A percentile compares a stretch with the other conserved stretches of the same genome.
These are phyloP conservation scores for Macrolepiota albuminosa DNA, from an alignment of 768 basidiomycete genomes.

Conservation along the genomic window DNA sequence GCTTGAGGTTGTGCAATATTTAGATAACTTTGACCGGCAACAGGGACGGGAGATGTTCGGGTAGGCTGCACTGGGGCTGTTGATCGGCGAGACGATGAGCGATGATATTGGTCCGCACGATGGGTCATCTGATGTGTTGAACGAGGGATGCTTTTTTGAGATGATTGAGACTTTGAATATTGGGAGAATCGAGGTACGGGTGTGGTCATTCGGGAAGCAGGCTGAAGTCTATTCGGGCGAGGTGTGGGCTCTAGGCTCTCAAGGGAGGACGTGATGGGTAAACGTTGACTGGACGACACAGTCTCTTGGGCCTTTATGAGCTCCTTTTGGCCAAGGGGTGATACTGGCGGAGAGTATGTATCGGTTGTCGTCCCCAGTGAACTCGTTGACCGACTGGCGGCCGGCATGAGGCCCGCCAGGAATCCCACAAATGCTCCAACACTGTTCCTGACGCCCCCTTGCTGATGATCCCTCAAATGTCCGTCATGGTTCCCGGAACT, in stretches of 20 bases:
- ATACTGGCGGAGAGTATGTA: conserved; percentile 26
- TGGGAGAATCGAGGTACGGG: conserved; percentile 7
- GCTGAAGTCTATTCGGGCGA: conserved; percentile 12
- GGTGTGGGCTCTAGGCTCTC: conserved; percentile 28
- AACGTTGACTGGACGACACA: conserved; percentile 19
- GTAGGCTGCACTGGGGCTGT: conserved; percentile 4
- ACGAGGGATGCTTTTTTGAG: conserved; percentile 7
- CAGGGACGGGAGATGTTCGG: conserved; percentile 20
- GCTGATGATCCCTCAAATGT: conserved; percentile 17
- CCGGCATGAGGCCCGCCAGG: conserved; percentile 55
- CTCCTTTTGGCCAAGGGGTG: conserved; percentile 24
- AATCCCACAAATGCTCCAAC: conserved; percentile 67
- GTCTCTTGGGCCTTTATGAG: conserved; percentile 12
- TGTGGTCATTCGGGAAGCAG: conserved; percentile 11
- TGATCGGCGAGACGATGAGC: conserved; percentile 9
- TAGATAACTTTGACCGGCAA: conserved; percentile 21
- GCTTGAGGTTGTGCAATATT: conserved; percentile 32
- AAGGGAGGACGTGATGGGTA: conserved; percentile 27
- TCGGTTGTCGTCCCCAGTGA: conserved; percentile 11
- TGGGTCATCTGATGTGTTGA: conserved; percentile 9
- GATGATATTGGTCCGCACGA: conserved; percentile 9
- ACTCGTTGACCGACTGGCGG: conserved; percentile 19
- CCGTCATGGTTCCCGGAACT: conserved; percentile 22
- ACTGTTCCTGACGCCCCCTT: conserved; percentile 35
- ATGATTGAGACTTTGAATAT: conserved; percentile 7